A percentile compares a stretch with the other conserved stretches of the same genome.
These are phyloP conservation scores for Pharnaceum exiguum DNA, from an alignment of 148 eudicot genomes.

Conservation along the genomic window DNA sequence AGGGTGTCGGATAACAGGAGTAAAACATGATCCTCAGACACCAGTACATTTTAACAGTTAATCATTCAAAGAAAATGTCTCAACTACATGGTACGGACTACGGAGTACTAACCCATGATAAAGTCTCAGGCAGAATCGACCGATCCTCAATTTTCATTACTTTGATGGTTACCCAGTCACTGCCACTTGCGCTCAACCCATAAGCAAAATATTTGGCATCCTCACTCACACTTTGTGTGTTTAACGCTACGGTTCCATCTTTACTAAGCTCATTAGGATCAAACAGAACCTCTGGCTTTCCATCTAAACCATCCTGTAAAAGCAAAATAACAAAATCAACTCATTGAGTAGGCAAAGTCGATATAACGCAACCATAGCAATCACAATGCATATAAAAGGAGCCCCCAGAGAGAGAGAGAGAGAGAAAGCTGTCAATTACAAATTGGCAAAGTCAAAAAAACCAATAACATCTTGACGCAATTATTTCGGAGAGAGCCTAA, in stretches of 20 bases:
- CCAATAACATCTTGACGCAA: too few species aligned
- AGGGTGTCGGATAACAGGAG: too few species aligned
- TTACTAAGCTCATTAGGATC: slow-evolving; percentile 89
- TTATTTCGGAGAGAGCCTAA: too few species aligned
- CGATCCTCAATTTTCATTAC: slow-evolving; percentile 71
- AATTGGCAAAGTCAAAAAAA: too few species aligned
- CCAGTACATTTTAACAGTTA: background rate
- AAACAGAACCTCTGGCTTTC: slow-evolving; percentile 78
- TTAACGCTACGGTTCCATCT: slow-evolving; percentile 90
- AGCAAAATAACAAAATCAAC: background rate
- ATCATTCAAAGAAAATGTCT: background rate
- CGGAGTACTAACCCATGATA: slow-evolving; percentile 81
- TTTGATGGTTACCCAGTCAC: slow-evolving; percentile 93
- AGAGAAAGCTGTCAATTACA: too few species aligned
- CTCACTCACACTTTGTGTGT: slow-evolving; percentile 54
- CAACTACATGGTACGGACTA: too few species aligned
- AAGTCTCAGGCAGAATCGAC: slow-evolving; percentile 55
- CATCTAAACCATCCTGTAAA: slow-evolving; percentile 70
- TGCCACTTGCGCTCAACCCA: slow-evolving; percentile 86
- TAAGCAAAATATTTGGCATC: slow-evolving; percentile 87
- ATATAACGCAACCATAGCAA: background rate
- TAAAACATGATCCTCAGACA: slow-evolving; percentile 2
- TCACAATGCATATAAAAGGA: too few species aligned
- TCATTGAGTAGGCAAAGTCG: background rate
- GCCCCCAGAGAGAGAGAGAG: too few species aligned